Conservation (phyloP, 805 yeast species). For the Wickerhamomyces subpelliculosus region DNA sequence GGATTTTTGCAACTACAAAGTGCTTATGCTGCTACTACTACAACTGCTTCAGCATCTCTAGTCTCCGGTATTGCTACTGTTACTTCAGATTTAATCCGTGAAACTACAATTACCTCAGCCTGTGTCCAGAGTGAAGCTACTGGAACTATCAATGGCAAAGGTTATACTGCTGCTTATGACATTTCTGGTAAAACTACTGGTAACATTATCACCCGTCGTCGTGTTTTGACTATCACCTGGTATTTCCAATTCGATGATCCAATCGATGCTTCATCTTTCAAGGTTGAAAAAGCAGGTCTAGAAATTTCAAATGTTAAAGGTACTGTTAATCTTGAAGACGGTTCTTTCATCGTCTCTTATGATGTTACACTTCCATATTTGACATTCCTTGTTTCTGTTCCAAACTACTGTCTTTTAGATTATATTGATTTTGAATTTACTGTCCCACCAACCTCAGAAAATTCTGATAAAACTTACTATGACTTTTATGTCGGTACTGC, state of each 20-base stretch:
- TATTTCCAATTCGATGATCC: not conserved
- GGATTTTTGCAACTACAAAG: not conserved
- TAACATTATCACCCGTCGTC: too few species aligned
- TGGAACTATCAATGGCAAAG: not conserved
- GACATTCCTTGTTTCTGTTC: not conserved
- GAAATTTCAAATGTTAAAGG: not conserved
- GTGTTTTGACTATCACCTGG: not conserved
- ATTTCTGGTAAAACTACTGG: not conserved
- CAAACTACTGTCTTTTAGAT: not conserved
- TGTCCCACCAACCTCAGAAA: not conserved
- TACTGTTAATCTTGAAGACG: not conserved
- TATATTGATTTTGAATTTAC: not conserved
- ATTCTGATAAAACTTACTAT: not conserved
- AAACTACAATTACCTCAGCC: not conserved
- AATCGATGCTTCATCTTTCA: not conserved
- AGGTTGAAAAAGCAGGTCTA: too few species aligned
- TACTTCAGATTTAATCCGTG: not conserved
- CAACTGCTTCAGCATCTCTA: not conserved
- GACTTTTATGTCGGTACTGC: not conserved
- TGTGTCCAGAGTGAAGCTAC: not conserved
- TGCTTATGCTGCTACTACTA: constrained; percentile 28
- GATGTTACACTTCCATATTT: not conserved
- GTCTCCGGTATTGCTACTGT: not conserved
- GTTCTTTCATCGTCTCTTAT: not conserved
- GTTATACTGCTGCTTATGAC: not conserved